Evolutionary conservation across 2,329 filamentous ascomycete genomes (phyloP).

Genomic region (Aspergillus texensis): DNA sequence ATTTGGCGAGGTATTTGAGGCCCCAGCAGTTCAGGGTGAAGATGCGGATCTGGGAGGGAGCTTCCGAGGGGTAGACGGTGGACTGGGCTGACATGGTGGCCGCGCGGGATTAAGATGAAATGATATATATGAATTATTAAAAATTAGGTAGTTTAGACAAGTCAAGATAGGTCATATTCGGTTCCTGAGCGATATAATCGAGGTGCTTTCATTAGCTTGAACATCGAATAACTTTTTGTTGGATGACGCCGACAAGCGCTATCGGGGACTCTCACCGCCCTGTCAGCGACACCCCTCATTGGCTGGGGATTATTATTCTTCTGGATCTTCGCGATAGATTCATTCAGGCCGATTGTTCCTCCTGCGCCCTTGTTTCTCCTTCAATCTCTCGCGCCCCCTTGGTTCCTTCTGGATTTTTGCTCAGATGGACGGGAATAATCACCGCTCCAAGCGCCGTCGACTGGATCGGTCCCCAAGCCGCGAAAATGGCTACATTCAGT

Average conservation of each 20-base stretch:
- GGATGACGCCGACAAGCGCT: neutral
- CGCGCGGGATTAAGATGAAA: neutral
- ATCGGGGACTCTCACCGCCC: neutral
- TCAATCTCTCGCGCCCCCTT: conserved; percentile 2
- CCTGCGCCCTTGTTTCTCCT: neutral
- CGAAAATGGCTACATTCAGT: conserved; percentile 22
- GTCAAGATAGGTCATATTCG: neutral
- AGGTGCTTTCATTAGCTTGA: neutral
- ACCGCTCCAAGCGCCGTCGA: conserved; percentile 35
- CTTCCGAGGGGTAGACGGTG: conserved; percentile 22
- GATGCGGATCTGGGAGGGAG: conserved; percentile 69
- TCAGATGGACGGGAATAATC: conserved; percentile 30
- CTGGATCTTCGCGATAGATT: conserved; percentile 4
- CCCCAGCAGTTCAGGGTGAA: conserved; percentile 97
- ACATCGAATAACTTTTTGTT: neutral
- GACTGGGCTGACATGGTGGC: neutral
- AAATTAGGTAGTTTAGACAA: neutral
- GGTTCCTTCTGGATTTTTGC: neutral
- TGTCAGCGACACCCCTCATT: neutral
- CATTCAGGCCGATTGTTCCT: conserved; percentile 3
- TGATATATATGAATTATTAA: neutral
- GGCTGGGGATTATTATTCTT: conserved; percentile 5
- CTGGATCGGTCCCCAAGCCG: conserved; percentile 27
- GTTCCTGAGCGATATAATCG: neutral
- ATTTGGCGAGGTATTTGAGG: conserved; percentile 79